Evolutionary conservation across 2,329 filamentous ascomycete species (phyloP), one percentile per base, ranked within the genome.

Genomic region (Phialophora chinensis): DNA sequence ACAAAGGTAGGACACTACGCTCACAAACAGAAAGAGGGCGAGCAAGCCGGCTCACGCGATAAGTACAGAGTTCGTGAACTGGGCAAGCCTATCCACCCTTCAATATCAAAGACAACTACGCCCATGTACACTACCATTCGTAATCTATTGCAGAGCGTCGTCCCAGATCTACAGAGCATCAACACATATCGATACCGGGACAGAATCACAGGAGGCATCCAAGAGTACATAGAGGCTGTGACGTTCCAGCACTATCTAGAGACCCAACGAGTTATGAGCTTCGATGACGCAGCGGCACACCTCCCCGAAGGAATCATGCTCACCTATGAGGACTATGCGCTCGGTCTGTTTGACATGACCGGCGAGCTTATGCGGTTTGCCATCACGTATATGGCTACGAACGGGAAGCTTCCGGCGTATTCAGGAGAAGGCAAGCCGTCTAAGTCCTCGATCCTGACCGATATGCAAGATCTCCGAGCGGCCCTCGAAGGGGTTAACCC

Each of bases 301-400:
- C 65, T 82, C 2, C 78, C 81, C 0, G 77, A 80, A 0, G 84
- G 83, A 1, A 84, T 97, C 2, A 74, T 83, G 0, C 82, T 97
- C 23, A 92, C 91, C 1, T 84, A 88, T 29, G 88, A 94, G 63
- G 95, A 99, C 78, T 98, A 97, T 76, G 80, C 97, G 65, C 89
- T 95, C 69, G 95, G 94, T 8, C 80, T 99, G 2, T 97, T 97
- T 75, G 95, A 99, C 77, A 86, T 98, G 72, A 93, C 93, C 1
- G 95, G 95, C 47, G 95, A 99, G 81, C 84, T 98, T 82, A 99
- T 99, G 95, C 87, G 93, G 33, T 98, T 97, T 79, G 93, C 92
- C 0, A 95, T 97, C 59, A 93, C 93, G 5, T 88, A 89, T 29
- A 91, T 96, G 77, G 93, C 93, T 0, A 90, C 93, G 4, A 60